A percentile compares a stretch with the other conserved stretches of the same genome.
Evolutionary conservation across 2,329 filamentous ascomycete genomes (phyloP).

Genomic region (Talaromyces marneffei): DNA sequence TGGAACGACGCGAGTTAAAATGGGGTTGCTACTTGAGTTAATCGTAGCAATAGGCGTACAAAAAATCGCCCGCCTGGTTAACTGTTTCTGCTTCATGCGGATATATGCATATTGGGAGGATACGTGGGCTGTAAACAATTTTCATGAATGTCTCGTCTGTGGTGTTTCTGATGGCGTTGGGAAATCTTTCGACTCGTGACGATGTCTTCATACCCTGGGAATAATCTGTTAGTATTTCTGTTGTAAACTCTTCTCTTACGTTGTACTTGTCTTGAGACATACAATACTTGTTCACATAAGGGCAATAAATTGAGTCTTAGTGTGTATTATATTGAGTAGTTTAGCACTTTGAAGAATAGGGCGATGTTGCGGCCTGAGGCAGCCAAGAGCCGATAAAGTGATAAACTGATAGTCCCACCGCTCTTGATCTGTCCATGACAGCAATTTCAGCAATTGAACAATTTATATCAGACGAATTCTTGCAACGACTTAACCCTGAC

Average conservation of each 20-base stretch:
- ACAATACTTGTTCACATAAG: neutral
- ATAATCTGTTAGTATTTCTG: neutral
- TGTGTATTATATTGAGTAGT: neutral
- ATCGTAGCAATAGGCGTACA: too few species aligned
- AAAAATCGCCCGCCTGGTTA: too few species aligned
- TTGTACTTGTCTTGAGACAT: neutral
- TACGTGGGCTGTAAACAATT: neutral
- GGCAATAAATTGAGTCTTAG: neutral
- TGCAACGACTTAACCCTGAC: too few species aligned
- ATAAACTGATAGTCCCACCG: neutral
- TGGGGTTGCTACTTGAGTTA: neutral
- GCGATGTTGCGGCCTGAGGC: neutral
- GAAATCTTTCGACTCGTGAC: neutral
- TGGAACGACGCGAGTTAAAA: conserved; percentile 18
- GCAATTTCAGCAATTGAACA: neutral
- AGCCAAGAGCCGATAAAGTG: neutral
- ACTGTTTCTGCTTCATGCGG: neutral
- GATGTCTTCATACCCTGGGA: conserved; percentile 10
- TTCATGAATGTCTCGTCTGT: neutral
- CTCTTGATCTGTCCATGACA: neutral
- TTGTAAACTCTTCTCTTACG: neutral
- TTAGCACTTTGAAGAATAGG: neutral
- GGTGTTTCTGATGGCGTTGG: neutral
- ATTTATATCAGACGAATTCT: neutral
- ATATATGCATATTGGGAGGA: neutral